Percentiles rank a stretch among this genome's conserved stretches.
phyloP scores from a whole-genome alignment of 805 yeast genomes.

The Sporopachydermia quercuum region DNA sequence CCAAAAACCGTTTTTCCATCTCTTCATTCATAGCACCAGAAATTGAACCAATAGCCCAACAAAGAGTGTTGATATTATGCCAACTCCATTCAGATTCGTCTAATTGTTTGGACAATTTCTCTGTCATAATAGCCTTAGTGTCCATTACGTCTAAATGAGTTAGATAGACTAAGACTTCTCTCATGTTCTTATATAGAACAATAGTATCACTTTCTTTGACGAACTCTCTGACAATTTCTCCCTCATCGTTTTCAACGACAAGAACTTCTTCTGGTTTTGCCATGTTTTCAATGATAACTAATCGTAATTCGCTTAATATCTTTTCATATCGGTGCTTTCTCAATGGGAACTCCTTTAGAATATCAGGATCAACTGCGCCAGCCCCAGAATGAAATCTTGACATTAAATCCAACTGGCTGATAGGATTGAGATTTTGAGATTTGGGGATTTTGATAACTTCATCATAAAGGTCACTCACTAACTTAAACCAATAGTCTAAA shows the following conservation, averaged over 20 bases:
- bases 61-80: slow-evolving; percentile 91
- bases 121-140: slow-evolving; percentile 87
- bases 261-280: slow-evolving; percentile 97
- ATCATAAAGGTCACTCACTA: slow-evolving; percentile 68
- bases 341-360: slow-evolving; percentile 63
- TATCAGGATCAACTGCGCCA: slow-evolving; percentile 79
- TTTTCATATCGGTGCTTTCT: slow-evolving; percentile 76
- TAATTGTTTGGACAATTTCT: slow-evolving; percentile 79
- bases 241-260: slow-evolving; percentile 95
- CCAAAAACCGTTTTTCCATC: slow-evolving; percentile 88
- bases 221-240: slow-evolving; percentile 95
- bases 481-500: slow-evolving; percentile 83
- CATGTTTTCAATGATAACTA: slow-evolving; percentile 94
- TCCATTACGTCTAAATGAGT: slow-evolving; percentile 92
- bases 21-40: slow-evolving; percentile 98
- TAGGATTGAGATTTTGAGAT: slow-evolving; percentile 25
- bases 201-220: slow-evolving; percentile 96
- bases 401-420: slow-evolving; percentile 12
- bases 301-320: slow-evolving; percentile 67
- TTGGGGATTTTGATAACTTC: slow-evolving; percentile 76
- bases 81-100: slow-evolving; percentile 99
- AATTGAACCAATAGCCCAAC: slow-evolving; percentile 99
- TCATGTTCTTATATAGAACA: slow-evolving; percentile 85
- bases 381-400: slow-evolving; percentile 25
- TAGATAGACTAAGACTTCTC: slow-evolving; percentile 87